A percentile compares a stretch with the other conserved stretches of the same genome.
Evolutionary conservation across 2,329 filamentous ascomycete species (phyloP).

Genomic region (Diplodia corticola): DNA sequence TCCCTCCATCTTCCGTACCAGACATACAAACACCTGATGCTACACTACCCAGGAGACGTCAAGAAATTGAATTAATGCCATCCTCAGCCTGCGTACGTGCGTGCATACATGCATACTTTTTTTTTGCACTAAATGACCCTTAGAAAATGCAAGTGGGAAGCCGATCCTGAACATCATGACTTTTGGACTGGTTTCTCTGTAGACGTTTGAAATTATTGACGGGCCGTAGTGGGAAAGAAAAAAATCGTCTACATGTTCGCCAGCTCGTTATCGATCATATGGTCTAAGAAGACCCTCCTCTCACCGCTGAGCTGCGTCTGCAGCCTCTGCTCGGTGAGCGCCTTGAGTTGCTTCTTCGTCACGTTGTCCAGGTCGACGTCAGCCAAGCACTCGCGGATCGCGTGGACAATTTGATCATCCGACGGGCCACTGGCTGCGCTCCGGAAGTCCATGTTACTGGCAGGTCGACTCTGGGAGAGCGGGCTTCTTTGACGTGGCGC

Average conservation of each 20-base stretch:
- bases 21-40: neutral
- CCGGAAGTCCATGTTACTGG: slow-evolving; percentile 62
- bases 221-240: neutral
- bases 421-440: slow-evolving; percentile 64
- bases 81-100: neutral
- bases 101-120: neutral
- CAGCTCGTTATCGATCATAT: slow-evolving; percentile 89
- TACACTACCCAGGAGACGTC: neutral
- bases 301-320: slow-evolving; percentile 88
- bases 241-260: slow-evolving; percentile 71
- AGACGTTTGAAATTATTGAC: neutral
- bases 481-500: slow-evolving; percentile 49
- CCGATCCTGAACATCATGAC: slow-evolving; percentile 9
- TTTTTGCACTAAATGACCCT: neutral
- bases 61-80: neutral
- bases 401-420: slow-evolving; percentile 77
- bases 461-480: slow-evolving; percentile 51
- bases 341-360: slow-evolving; percentile 90
- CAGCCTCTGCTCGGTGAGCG: slow-evolving; percentile 87
- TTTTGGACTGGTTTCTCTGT: slow-evolving; percentile 5
- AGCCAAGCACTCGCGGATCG: slow-evolving; percentile 76
- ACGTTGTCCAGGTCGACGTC: slow-evolving; percentile 96
- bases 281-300: slow-evolving; percentile 84
- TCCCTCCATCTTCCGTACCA: neutral
- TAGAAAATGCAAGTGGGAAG: neutral